Evolutionary conservation across 495 filamentous ascomycete genomes (phyloP).

Genomic region (Thermothielavioides terrestris): DNA sequence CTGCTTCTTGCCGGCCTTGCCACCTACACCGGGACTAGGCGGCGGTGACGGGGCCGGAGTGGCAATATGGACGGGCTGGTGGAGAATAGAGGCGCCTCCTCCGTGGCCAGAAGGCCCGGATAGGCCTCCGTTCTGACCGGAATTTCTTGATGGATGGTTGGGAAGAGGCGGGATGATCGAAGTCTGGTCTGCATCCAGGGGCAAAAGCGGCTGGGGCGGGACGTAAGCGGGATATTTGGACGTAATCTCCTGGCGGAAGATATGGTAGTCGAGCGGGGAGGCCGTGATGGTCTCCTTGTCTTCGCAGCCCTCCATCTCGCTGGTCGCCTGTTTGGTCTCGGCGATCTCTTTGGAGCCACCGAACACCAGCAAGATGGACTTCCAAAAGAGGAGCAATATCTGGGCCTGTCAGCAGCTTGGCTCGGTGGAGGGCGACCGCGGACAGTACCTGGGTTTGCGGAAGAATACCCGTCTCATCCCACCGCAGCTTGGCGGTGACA

Average conservation of each 20-base stretch:
- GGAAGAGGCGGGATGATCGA: conserved; percentile 81
- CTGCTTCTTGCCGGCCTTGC: conserved; percentile 94
- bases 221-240: conserved; percentile 97
- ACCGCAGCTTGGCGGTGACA: conserved; percentile 68
- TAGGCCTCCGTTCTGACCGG: conserved; percentile 40
- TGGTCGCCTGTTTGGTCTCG: conserved; percentile 58
- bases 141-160: conserved; percentile 53
- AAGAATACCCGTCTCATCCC: conserved; percentile 59
- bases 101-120: conserved; percentile 39
- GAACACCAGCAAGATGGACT: conserved; percentile 75
- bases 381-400: conserved; percentile 81
- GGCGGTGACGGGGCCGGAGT: conserved; percentile 96
- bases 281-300: conserved; percentile 64
- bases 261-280: conserved; percentile 90
- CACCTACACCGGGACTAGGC: conserved; percentile 80
- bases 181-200: conserved; percentile 80
- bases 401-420: conserved; percentile 18
- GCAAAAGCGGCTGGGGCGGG: conserved; percentile 73
- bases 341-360: conserved; percentile 67
- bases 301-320: conserved; percentile 38
- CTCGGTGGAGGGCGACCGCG: background rate
- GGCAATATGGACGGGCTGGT: conserved; percentile 95
- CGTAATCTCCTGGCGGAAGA: conserved; percentile 94
- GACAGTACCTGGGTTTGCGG: conserved; percentile 25
- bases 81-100: conserved; percentile 72